Base-by-base conservation (phyloP, 192 early-diverging fungal genomes). In the Radiomyces spectabilis region DNA sequence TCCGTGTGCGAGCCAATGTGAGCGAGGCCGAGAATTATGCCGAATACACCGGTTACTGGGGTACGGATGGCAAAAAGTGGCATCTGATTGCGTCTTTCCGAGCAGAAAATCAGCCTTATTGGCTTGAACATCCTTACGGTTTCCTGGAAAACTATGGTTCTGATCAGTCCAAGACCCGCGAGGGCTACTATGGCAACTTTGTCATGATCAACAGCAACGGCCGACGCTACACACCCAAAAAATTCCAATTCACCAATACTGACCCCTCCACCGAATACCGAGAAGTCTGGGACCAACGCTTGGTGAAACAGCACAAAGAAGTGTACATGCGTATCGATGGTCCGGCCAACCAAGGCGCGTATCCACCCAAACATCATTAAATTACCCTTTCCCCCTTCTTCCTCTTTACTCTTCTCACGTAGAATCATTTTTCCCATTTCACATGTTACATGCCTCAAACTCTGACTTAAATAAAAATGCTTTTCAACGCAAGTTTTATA, bases 281-380 rank as follows among this genome's bases (percentile, higher is more conserved):
- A 15, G 42, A 43, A 16, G 19, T 43, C 42, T 43, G 42, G 42
- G 42, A 43, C 42, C 42, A 48, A 15, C 46, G 15, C 5, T 7
- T 48, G 4, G 25, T 48, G 10, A 21, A 5, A 15, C 6, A 6
- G 21, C 24, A 48, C 15, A 48, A n/a, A n/a, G n/a, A 21, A 9
- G 24, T 27, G 3, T 48, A 48, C 24, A 48, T 48, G 46, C 46
- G 46, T 27, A 48, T 26, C 27, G 46, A 48, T 27, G 46, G 46
- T 27, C 29, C 46, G 15, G 24, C 0, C 7, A 27, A 48, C 24
- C 9, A 48, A 48, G 46, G 46, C 6, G 15, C 15, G 5, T 48
- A 48, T 31, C 24, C 24, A 0, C 46, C 46, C 24, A 1, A 5
- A 48, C 42, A 43, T n/a, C n/a, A n/a, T n/a, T n/a, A n/a, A n/a